Evolutionary conservation across 2,329 filamentous ascomycete genomes (phyloP), one percentile per base, ranked within the genome.

Genomic region (Neurospora sp.): DNA sequence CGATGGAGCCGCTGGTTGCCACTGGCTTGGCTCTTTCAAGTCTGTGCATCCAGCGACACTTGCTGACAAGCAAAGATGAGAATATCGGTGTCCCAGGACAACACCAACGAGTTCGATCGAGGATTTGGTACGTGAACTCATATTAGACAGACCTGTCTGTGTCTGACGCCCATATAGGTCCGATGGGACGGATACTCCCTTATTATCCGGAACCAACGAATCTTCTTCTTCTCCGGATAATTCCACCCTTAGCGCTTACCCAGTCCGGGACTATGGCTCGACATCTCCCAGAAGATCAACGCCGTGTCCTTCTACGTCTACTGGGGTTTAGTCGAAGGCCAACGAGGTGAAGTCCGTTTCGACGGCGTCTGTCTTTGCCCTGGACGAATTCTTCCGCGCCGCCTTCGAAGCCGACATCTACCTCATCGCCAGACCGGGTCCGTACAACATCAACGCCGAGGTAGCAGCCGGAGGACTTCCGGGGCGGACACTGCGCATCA

Each of bases 261-360:
- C 0, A 78, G 78, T 0, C 79, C 80, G 0, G 76, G 74, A 6
- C 72, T 81, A 1, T 82, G 87, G 84, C 82, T 91, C 33, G 91
- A 93, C 75, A 79, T 92, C 8, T 88, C 92, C 71, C 88, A 92
- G 75, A 93, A 93, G 80, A 85, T 92, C 78, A 92, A 91, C 78
- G 87, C 89, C 1, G 79, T 92, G 0, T 90, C 88, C 0, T 91
- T 92, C 77, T 93, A 93, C 76, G 82, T 87, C 6, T 85, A 92
- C 74, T 93, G 90, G 90, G 89, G 88, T 15, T 79, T 92, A 15
- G 79, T 91, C 1, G 90, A 93, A 78, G 90, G 89, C 62, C 88
- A 89, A 71, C 87, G 83, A 1, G 90, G 89, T 1, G 81, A 86
- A 6, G 91, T 91, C 77, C 82, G 81, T 11, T 89, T 87, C 2